Conservation (phyloP, 192 early-diverging fungal genomes). For the Backusella morwellensis region DNA sequence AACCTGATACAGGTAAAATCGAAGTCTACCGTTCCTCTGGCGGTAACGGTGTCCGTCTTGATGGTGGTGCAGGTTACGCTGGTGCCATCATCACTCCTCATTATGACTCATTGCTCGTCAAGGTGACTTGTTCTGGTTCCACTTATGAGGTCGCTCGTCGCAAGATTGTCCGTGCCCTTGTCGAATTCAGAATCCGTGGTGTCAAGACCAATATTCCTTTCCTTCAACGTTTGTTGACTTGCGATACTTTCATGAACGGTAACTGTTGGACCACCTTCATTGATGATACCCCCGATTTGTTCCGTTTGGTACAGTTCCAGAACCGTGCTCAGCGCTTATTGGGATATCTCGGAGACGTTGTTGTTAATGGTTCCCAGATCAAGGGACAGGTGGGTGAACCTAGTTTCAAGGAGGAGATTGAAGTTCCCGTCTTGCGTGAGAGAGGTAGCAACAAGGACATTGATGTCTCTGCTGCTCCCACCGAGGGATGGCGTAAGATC, state of each 20-base stretch:
- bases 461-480: constrained; percentile 58
- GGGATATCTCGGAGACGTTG: constrained; percentile 86
- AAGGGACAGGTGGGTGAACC: constrained; percentile 87
- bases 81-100: constrained; percentile 92
- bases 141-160: constrained; percentile 90
- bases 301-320: constrained; percentile 71
- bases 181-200: constrained; percentile 95
- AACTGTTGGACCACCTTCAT: constrained; percentile 97
- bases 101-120: constrained; percentile 95
- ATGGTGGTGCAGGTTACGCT: constrained; percentile 86
- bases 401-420: constrained; percentile 59
- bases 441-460: constrained; percentile 45
- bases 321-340: constrained; percentile 89
- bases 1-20: constrained; percentile 94
- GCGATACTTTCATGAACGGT: constrained; percentile 79
- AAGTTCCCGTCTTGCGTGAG: constrained; percentile 59
- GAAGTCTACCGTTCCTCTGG: constrained; percentile 92
- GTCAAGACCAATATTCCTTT: constrained; percentile 97
- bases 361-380: constrained; percentile 89
- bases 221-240: constrained; percentile 82
- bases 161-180: constrained; percentile 82
- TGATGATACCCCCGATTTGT: constrained; percentile 93
- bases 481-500: constrained; percentile 86
- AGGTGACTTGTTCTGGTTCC: constrained; percentile 82
- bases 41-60: constrained; percentile 84